Conservation (phyloP, 2,329 filamentous ascomycete species). For the Lachnellula hyalina region DNA sequence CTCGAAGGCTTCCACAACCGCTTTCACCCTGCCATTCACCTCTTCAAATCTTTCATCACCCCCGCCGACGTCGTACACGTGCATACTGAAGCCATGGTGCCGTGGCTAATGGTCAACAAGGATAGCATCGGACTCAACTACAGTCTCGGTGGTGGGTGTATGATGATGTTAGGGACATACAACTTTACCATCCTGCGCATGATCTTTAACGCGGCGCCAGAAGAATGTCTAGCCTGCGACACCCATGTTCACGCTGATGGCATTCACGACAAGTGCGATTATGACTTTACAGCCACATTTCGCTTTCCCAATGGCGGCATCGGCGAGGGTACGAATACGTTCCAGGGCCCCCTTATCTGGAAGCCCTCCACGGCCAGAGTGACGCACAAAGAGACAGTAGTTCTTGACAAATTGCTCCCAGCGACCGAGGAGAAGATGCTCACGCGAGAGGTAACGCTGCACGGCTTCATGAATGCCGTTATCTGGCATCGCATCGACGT, state of each 20-base stretch:
- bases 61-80: conserved; percentile 34
- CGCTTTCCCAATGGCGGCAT: conserved; percentile 35
- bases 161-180: conserved; percentile 37
- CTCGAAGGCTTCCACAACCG: conserved; percentile 48
- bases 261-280: conserved; percentile 29
- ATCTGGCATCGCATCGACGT: conserved; percentile 15
- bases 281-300: conserved; percentile 32
- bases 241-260: conserved; percentile 4
- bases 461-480: conserved; percentile 4
- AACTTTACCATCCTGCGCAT: conserved; percentile 34
- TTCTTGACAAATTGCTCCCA: conserved; percentile 45
- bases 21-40: conserved; percentile 43
- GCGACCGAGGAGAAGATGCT: conserved; percentile 4
- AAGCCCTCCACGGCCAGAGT: conserved; percentile 20
- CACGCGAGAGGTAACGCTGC: conserved; percentile 5
- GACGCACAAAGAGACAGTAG: conserved; percentile 43
- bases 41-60: conserved; percentile 36
- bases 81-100: conserved; percentile 29
- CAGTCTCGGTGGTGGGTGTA: conserved; percentile 29
- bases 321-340: conserved; percentile 27
- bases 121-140: conserved; percentile 40
- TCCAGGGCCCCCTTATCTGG: conserved; percentile 13
- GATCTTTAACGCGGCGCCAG: conserved; percentile 34
- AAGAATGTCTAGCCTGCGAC: conserved; percentile 27
- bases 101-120: conserved; percentile 28